A percentile compares a stretch with the other conserved stretches of the same genome.
Evolutionary conservation across 169 alveolate species (phyloP).

Genomic region (Plasmodium vivax): DNA sequence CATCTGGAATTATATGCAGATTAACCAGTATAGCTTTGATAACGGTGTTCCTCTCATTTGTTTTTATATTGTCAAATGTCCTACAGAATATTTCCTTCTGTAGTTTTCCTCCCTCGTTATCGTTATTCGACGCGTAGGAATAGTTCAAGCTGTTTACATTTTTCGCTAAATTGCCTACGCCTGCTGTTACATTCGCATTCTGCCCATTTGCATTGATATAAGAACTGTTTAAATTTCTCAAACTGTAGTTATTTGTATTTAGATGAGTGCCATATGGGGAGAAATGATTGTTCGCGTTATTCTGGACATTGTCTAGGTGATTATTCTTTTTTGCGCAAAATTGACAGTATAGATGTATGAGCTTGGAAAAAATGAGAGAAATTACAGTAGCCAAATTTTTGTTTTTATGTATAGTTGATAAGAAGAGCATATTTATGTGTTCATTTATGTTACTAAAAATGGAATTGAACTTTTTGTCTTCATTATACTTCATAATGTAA

Average conservation of each 20-base stretch:
- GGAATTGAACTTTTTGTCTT: conserved; percentile 75
- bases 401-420: conserved; percentile 75
- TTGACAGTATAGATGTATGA: conserved; percentile 72
- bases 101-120: conserved; percentile 58
- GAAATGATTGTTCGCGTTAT: conserved; percentile 23
- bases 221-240: conserved; percentile 62
- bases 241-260: conserved; percentile 48
- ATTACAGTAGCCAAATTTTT: conserved; percentile 69
- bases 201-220: conserved; percentile 59
- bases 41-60: conserved; percentile 62
- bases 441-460: conserved; percentile 74
- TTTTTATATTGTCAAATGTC: conserved; percentile 70
- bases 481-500: conserved; percentile 75
- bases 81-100: conserved; percentile 63
- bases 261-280: conserved; percentile 57
- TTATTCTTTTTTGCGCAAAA: conserved; percentile 69
- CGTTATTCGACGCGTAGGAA: conserved; percentile 73
- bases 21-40: conserved; percentile 65
- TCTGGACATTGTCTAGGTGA: conserved; percentile 27
- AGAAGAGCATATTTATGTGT: conserved; percentile 72
- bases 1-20: conserved; percentile 71
- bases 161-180: conserved; percentile 10
- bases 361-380: conserved; percentile 72
- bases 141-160: conserved; percentile 58
- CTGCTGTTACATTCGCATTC: conserved; percentile 33